A percentile compares a stretch with the other conserved stretches of the same genome.
Evolutionary conservation across 805 yeast genomes (phyloP).

Genomic region (Grigorovia yakushimaensis): DNA sequence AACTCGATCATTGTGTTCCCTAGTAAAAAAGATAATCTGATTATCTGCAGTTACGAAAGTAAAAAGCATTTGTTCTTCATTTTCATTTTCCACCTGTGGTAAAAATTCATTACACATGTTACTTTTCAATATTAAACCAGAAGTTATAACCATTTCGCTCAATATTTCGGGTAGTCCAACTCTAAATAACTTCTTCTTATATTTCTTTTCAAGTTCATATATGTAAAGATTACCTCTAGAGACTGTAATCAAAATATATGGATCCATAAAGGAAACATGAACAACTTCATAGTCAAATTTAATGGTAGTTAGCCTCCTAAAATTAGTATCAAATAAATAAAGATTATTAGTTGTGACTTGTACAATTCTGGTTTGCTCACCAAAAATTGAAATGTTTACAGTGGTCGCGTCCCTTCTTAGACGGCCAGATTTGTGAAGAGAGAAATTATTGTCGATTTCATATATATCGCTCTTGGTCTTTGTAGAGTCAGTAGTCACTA

Average conservation of each 20-base stretch:
- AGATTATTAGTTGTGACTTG: constrained; percentile 67
- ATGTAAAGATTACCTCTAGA: constrained; percentile 64
- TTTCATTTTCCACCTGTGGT: constrained; percentile 14
- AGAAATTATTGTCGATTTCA: constrained; percentile 50
- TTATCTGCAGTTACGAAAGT: constrained; percentile 71
- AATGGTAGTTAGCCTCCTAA: constrained; percentile 43
- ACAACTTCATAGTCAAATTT: constrained; percentile 53
- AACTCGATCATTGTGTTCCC: constrained; percentile 36
- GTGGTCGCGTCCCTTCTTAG: constrained; percentile 58
- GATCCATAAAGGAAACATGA: constrained; percentile 53
- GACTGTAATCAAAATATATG: constrained; percentile 51
- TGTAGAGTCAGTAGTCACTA: constrained; percentile 62
- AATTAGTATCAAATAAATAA: constrained; percentile 50
- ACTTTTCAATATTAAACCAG: constrained; percentile 54
- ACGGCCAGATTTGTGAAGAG: constrained; percentile 49
- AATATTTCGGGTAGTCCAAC: constrained; percentile 30
- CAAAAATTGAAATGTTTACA: constrained; percentile 53
- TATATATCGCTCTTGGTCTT: constrained; percentile 61
- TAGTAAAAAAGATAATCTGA: constrained; percentile 53
- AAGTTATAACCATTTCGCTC: constrained; percentile 48
- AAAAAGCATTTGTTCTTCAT: constrained; percentile 34
- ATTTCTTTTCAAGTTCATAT: constrained; percentile 34
- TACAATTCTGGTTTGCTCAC: constrained; percentile 46
- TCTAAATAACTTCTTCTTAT: constrained; percentile 28
- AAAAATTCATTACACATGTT: constrained; percentile 36